Conservation (phyloP, 176 grass and related monocot species). For the Oryza meridionalis region DNA sequence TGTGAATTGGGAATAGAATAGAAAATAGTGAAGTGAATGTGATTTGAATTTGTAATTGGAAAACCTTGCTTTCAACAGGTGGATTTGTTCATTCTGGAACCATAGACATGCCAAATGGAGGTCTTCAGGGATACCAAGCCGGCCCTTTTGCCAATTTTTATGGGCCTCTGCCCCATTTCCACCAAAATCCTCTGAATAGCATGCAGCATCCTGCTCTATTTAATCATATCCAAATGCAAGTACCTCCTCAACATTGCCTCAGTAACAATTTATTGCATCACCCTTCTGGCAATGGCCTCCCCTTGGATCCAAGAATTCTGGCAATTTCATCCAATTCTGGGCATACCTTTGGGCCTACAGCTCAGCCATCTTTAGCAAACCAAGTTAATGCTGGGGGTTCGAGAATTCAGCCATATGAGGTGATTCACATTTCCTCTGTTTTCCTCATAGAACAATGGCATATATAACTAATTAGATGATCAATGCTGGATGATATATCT, state of each 20-base stretch:
- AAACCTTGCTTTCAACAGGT: constrained; percentile 40
- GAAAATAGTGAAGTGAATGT: constrained; percentile 17
- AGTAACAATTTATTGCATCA: constrained; percentile 45
- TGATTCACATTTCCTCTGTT: constrained; percentile 37
- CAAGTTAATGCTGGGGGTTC: constrained; percentile 38
- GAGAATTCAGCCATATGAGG: constrained; percentile 56
- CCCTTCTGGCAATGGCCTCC: constrained; percentile 36
- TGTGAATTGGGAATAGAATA: constrained; percentile 3
- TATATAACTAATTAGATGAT: constrained; percentile 30
- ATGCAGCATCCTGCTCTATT: constrained; percentile 45
- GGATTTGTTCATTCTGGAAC: constrained; percentile 41
- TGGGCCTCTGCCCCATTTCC: constrained; percentile 45
- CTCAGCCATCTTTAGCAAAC: constrained; percentile 34
- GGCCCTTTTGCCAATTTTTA: constrained; percentile 37
- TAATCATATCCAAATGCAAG: constrained; percentile 48
- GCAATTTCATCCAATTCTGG: constrained; percentile 40
- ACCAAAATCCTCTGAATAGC: constrained; percentile 47
- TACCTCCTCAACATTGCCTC: constrained; percentile 41
- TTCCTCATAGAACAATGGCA: constrained; percentile 6
- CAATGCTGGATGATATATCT: constrained; percentile 17
- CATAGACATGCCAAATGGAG: constrained; percentile 35
- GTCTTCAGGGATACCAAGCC: constrained; percentile 44
- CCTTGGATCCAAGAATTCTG: constrained; percentile 53
- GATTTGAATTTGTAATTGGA: constrained; percentile 34
- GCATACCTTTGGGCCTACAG: constrained; percentile 41